phyloP scores from a whole-genome alignment of 2,329 filamentous ascomycete species.

The Bimuria novae-zelandiae region DNA sequence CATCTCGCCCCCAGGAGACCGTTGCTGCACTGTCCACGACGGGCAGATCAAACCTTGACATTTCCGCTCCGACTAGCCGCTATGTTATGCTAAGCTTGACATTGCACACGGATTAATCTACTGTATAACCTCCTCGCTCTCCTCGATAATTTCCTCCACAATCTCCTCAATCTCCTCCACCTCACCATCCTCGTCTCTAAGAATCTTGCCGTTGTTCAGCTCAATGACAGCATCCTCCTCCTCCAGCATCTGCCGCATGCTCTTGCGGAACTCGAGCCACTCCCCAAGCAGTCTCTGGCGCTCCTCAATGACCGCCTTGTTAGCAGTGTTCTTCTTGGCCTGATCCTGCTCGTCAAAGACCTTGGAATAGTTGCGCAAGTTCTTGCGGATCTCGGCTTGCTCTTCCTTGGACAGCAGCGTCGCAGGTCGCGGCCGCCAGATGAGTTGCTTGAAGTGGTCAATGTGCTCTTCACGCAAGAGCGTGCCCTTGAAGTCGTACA shows the following conservation, averaged over 20 bases:
- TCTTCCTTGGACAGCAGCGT: slow-evolving; percentile 96
- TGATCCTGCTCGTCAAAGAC: slow-evolving; percentile 94
- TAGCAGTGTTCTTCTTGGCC: slow-evolving; percentile 89
- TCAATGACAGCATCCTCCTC: slow-evolving; percentile 62
- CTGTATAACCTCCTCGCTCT: slow-evolving; percentile 76
- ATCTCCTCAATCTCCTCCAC: slow-evolving; percentile 69
- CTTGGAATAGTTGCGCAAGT: slow-evolving; percentile 93
- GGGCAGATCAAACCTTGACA: too few species aligned
- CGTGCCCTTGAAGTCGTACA: slow-evolving; percentile 95
- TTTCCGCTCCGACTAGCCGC: not conserved
- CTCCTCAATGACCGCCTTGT: slow-evolving; percentile 89
- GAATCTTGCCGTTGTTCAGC: slow-evolving; percentile 57
- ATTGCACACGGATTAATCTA: slow-evolving; percentile 14
- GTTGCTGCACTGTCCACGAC: too few species aligned
- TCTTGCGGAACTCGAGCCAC: slow-evolving; percentile 83
- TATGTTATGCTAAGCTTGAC: not conserved
- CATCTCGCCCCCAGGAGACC: too few species aligned
- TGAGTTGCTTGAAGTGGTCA: slow-evolving; percentile 97
- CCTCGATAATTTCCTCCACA: slow-evolving; percentile 87
- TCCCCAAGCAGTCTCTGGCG: slow-evolving; percentile 82
- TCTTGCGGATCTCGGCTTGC: slow-evolving; percentile 97
- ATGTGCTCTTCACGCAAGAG: slow-evolving; percentile 86
- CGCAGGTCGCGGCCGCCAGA: slow-evolving; percentile 89
- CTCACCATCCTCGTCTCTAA: slow-evolving; percentile 55
- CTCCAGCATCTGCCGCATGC: slow-evolving; percentile 68